Evolutionary conservation across 257 asterid genomes (phyloP).

Genomic region (Solanum pinnatisectum): DNA sequence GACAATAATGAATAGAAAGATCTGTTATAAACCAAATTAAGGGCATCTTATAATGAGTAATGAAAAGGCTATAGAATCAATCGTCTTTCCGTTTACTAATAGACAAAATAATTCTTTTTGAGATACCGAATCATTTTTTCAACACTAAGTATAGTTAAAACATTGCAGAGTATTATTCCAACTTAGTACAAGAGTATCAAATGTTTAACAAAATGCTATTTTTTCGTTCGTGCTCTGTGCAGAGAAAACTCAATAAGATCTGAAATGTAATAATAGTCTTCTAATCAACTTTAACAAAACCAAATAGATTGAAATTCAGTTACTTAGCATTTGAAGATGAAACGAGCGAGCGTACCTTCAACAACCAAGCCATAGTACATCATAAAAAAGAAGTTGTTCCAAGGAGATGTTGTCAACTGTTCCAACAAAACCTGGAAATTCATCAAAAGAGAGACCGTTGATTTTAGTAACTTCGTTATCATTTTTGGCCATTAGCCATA

Average conservation of each 20-base stretch:
- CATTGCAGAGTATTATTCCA: not conserved
- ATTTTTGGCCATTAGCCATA: not conserved
- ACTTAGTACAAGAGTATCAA: not conserved
- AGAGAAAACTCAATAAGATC: not conserved
- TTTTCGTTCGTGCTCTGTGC: not conserved
- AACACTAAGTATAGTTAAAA: not conserved
- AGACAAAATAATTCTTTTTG: not conserved
- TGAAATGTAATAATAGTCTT: not conserved
- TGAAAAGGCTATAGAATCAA: not conserved
- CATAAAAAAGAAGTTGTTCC: constrained; percentile 32
- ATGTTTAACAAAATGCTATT: not conserved
- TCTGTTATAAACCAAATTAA: not conserved
- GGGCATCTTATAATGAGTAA: not conserved
- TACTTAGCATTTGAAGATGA: not conserved
- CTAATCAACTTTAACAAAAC: not conserved
- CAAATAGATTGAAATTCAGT: not conserved
- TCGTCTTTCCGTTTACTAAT: not conserved
- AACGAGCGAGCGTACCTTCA: constrained; percentile 14
- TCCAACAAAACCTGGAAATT: constrained; percentile 20
- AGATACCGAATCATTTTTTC: not conserved
- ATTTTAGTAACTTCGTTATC: not conserved
- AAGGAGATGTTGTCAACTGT: constrained; percentile 24
- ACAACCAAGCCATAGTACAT: constrained; percentile 30
- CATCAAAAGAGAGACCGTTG: not conserved
- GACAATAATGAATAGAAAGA: too few species aligned